These are phyloP conservation scores for Colletotrichum sp. DNA, from an alignment of 2,329 filamentous ascomycete genomes.

Conservation along the genomic window DNA sequence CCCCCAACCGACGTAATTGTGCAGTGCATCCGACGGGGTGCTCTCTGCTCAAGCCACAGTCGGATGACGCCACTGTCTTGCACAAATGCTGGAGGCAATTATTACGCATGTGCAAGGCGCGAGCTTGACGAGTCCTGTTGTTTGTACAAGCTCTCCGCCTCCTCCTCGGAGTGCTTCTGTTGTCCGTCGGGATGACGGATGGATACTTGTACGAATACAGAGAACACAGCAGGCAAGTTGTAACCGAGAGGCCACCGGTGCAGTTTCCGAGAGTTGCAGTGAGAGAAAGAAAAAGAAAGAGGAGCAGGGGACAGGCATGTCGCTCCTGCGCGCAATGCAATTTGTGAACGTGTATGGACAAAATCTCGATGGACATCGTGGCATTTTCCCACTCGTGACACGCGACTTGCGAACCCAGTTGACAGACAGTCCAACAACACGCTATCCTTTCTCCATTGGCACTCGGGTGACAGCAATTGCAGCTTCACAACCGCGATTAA, in stretches of 20 bases:
- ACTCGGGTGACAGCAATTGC: neutral
- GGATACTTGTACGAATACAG: neutral
- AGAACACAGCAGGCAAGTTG: neutral
- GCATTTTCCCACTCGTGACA: conserved; percentile 8
- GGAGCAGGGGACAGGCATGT: neutral
- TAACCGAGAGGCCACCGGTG: neutral
- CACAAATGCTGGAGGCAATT: neutral
- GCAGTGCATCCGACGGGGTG: neutral
- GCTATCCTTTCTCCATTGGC: neutral
- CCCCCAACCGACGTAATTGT: conserved; percentile 13
- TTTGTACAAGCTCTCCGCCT: neutral
- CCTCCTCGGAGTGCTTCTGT: neutral
- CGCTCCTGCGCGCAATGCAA: neutral
- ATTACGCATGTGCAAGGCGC: neutral
- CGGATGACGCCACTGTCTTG: conserved; percentile 15
- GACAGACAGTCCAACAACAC: neutral
- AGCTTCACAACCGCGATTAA: neutral
- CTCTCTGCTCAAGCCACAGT: conserved; percentile 8
- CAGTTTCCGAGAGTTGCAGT: neutral
- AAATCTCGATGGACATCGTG: conserved; percentile 3
- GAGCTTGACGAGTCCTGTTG: neutral
- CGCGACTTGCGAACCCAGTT: neutral
- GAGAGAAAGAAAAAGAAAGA: neutral
- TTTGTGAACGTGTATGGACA: neutral
- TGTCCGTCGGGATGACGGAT: neutral